Base-by-base conservation (phyloP, 192 early-diverging fungal species). In the Umbelopsis isabellina region DNA sequence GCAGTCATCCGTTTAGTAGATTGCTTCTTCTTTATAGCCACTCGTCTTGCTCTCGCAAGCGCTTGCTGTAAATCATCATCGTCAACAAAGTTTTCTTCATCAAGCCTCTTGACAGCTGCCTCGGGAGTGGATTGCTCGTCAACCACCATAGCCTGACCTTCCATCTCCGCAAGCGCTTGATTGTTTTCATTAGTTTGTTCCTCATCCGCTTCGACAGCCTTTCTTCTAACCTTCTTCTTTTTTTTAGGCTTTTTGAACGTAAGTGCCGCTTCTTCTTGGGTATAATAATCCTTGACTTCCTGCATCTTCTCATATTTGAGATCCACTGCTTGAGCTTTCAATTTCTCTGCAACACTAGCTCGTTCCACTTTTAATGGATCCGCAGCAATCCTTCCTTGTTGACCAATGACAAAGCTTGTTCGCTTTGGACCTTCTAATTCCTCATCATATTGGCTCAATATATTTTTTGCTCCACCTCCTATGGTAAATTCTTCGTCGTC, bases 31-130 rank as follows among this genome's bases (percentile, higher is more conserved):
- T 85, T 85, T 11, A 80, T 80, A 0, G 87, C 88, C 45, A 87
- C 58, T 22, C 89, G 76, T 45, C 97, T 84, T 13, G 93, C 83
- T 11, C 86, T 79, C 1, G 94, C 88, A n/a, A 98, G 78, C 11
- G 95, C 93, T 22, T 78, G 74, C 68, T 97, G 95, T 47, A 98
- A 74, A 65, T 98, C 97, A 70, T 97, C 96, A 74, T 98, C 97
- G 70, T 98, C 97, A 16, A 97, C 94, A 83, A 91, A 91, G 72
- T 92, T 95, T 13, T 87, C 70, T n/a, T 91, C 87, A 25, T 80
- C 76, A 67, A 66, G 45, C 15, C 49, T 30, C 37, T 30, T 66
- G 33, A 45, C 18, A 16, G 49, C 23, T 37, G 27, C 10, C 7
- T 44, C 21, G 4, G 66, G 18, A 20, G 53, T 3, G 10, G 30